phyloP scores from a whole-genome alignment of 2,329 filamentous ascomycete genomes.

The Penicillium sclerotigenum region DNA sequence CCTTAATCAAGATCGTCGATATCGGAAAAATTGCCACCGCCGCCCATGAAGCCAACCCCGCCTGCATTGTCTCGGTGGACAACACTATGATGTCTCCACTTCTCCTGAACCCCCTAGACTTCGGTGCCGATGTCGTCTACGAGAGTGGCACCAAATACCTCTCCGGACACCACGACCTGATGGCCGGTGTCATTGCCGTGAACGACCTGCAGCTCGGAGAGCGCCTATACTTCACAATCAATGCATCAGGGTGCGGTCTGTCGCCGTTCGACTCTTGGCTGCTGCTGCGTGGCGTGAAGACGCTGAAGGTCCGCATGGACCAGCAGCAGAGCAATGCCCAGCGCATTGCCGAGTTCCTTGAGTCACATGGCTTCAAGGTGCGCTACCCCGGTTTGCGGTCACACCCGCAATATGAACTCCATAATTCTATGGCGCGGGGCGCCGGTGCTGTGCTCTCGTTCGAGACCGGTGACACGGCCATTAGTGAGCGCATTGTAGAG shows the following conservation, averaged over 20 bases:
- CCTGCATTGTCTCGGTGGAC: conserved; percentile 84
- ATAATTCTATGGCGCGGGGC: conserved; percentile 92
- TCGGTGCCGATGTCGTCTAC: conserved; percentile 94
- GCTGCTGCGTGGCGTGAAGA: conserved; percentile 93
- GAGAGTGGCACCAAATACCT: conserved; percentile 98
- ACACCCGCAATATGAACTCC: conserved; percentile 93
- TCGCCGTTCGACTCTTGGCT: conserved; percentile 96
- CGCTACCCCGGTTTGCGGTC: conserved; percentile 91
- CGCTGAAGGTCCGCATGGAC: conserved; percentile 95
- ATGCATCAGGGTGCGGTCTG: conserved; percentile 88
- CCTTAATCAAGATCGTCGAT: conserved; percentile 96
- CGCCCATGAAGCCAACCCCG: conserved; percentile 73
- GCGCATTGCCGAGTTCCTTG: conserved; percentile 86
- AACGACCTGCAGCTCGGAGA: conserved; percentile 81
- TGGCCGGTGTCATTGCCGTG: conserved; percentile 93
- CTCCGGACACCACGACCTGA: conserved; percentile 96
- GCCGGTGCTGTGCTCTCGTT: conserved; percentile 93
- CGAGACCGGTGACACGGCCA: conserved; percentile 79
- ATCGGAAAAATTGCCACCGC: conserved; percentile 73
- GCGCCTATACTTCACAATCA: conserved; percentile 94
- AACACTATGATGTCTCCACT: conserved; percentile 99
- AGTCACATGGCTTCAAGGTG: conserved; percentile 86
- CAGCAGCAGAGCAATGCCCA: conserved; percentile 94
- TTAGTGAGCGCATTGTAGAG: conserved; percentile 93
- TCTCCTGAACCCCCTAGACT: conserved; percentile 86